Base-by-base conservation (phyloP, 306 rosid genomes). In the Urtica urens region DNA sequence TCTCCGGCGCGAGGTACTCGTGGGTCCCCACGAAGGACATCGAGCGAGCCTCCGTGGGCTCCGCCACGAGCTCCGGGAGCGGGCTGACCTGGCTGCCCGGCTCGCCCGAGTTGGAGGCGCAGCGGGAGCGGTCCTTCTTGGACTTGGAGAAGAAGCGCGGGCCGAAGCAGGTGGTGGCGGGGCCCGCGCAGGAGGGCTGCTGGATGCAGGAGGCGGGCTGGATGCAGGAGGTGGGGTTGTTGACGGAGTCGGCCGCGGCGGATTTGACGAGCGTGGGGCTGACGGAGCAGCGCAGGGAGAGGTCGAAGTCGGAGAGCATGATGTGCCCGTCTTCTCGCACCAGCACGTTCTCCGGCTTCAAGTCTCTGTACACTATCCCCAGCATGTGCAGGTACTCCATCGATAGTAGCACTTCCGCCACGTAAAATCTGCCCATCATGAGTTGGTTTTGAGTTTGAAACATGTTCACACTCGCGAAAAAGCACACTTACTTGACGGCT, bases 21-120 rank as follows among this genome's bases (percentile, higher is more conserved):
- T 88, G 97, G 5, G 97, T 88, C 37, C 97, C 97, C 7, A 88
- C 97, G 57, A 88, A 88, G 10, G 97, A 88, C 97, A 84, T 88
- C 7, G 97, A 88, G 26, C 97, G 80, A n/a, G 97, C 97, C 42
- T 88, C 95, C 0, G 93, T 84, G 29, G 97, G 97, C 74, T 88
- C 97, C 0, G 97, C 97, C 20, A 88, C 65, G 71, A 88, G 95
- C 71, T 88, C 97, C 3, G 95, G 97, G 47, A 88, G 68, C 4
- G 95, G 95, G 55, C 76, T 81, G 13, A 84, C 95, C 71, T 88
- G 97, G 80, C 78, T 88, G 68, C 93, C 90, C 9, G 77, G 69
- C 42, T 88, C 97, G 22, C 43, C 78, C n/a, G n/a, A n/a, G n/a
- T n/a, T n/a, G n/a, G n/a, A n/a, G n/a, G n/a, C n/a, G 56, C 84